phyloP scores from a whole-genome alignment of 805 yeast genomes.

The Hanseniaspora clermontiae region DNA sequence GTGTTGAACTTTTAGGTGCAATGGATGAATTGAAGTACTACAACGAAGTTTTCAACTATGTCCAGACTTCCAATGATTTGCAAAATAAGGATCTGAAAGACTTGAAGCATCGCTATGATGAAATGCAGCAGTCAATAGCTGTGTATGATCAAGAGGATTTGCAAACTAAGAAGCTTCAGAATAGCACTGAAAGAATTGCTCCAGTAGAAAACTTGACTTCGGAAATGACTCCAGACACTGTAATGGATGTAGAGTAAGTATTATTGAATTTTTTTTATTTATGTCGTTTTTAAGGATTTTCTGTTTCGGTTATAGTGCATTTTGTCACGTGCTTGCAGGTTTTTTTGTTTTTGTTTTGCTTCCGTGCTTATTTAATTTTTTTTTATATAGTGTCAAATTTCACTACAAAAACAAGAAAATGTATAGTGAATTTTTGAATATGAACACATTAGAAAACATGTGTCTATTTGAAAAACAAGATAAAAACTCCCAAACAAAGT shows the following conservation, averaged over 20 bases:
- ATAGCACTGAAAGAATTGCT: constrained; percentile 19
- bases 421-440: too few species aligned
- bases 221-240: not conserved
- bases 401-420: too few species aligned
- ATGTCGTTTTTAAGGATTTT: not conserved
- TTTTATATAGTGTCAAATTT: too few species aligned
- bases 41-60: constrained; percentile 16
- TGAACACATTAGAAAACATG: too few species aligned
- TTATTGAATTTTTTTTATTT: not conserved
- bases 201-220: not conserved
- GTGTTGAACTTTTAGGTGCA: constrained; percentile 57
- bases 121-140: constrained; percentile 65
- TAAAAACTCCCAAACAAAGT: not conserved
- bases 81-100: constrained; percentile 26
- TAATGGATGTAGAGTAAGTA: not conserved
- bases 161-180: constrained; percentile 47
- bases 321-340: too few species aligned
- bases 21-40: constrained; percentile 39
- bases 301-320: not conserved
- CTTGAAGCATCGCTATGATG: constrained; percentile 49
- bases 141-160: constrained; percentile 67
- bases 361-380: too few species aligned
- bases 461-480: not conserved
- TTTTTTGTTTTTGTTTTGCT: too few species aligned
- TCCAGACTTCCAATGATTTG: constrained; percentile 23